Evolutionary conservation across 116 monocot species (phyloP), one percentile per base, ranked within the genome.

Genomic region (Posidonia oceanica): DNA sequence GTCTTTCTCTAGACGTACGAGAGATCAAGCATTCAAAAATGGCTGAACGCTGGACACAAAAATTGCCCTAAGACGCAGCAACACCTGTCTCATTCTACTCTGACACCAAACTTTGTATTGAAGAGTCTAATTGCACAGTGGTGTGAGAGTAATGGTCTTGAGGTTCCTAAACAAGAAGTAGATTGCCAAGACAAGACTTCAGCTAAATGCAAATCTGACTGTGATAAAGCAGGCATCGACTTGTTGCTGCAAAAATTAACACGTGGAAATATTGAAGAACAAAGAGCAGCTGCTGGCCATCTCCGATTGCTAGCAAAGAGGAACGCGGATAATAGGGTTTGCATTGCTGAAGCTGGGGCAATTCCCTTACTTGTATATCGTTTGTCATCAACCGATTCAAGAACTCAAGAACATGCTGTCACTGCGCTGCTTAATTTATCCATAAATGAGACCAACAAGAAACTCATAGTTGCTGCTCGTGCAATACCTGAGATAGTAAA

Each of bases 1-100:
- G 48, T 52, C 37, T n/a, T 72, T 70, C 62, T 67, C 52, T 83
- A 94, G 91, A 95, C 95, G 40, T 95, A 91, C 72, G 95, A 95
- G 80, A 84, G 91, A 67, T 77, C 91, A 61, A 84, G 79, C 84
- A 95, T 95, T 73, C 91, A 91, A 52, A 95, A 91, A 75, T 95
- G 95, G 95, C 77, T 95, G 3, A 88, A 95, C 66, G 72, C 75
- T 36, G 95, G 88, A 36, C 95, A 95, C 81, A 95, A 83, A 60
- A 86, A 86, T 39, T 95, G 95, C 74, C 95, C 91, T 16, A 91
- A 84, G 78, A 88, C 91, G 4, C 95, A 95, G 11, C 95, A 95
- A 58, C 68, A 72, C 44, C 81, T 95, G 3, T 73, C 86, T 3
- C 85, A 90, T 67, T 79, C 83, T 18, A 64, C 91, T 22, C 81